phyloP scores from a whole-genome alignment of 768 basidiomycete genomes.

The Multifurca ochricompacta region DNA sequence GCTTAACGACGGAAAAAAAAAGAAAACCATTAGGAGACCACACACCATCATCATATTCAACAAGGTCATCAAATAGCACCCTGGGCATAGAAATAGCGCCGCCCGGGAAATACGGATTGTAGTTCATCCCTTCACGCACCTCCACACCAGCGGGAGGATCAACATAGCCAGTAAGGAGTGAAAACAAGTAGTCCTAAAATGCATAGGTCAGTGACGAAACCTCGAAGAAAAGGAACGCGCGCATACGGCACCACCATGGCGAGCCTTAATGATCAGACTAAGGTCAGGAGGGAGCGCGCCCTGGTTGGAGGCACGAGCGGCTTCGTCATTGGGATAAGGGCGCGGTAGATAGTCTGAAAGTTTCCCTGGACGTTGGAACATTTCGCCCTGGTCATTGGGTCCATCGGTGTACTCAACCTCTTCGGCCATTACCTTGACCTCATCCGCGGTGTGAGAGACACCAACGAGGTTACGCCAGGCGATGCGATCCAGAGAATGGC shows the following conservation, averaged over 20 bases:
- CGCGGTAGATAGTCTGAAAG: slow-evolving; percentile 93
- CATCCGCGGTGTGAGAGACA: slow-evolving; percentile 91
- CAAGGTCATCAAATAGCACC: slow-evolving; percentile 89
- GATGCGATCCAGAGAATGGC: slow-evolving; percentile 98
- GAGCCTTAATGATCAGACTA: slow-evolving; percentile 94
- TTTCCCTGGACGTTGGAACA: slow-evolving; percentile 99
- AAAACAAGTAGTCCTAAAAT: slow-evolving; percentile 87
- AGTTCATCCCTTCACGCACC: slow-evolving; percentile 96
- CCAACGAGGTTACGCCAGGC: slow-evolving; percentile 99
- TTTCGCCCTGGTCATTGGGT: slow-evolving; percentile 89
- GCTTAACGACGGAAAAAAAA: neutral
- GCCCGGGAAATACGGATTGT: slow-evolving; percentile 98
- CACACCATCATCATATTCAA: slow-evolving; percentile 93
- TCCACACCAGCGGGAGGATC: slow-evolving; percentile 95
- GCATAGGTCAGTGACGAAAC: neutral
- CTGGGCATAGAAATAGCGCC: slow-evolving; percentile 99
- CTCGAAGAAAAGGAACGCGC: neutral
- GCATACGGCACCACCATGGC: slow-evolving; percentile 91
- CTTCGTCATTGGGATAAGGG: slow-evolving; percentile 97
- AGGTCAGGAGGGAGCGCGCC: slow-evolving; percentile 97
- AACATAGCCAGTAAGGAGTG: slow-evolving; percentile 93
- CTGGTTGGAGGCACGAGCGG: slow-evolving; percentile 86
- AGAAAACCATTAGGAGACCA: neutral
- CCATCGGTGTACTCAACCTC: slow-evolving; percentile 97
- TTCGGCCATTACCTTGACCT: slow-evolving; percentile 86